phyloP scores from a whole-genome alignment of 768 basidiomycete genomes.

The Sporobolomyces roseus region DNA sequence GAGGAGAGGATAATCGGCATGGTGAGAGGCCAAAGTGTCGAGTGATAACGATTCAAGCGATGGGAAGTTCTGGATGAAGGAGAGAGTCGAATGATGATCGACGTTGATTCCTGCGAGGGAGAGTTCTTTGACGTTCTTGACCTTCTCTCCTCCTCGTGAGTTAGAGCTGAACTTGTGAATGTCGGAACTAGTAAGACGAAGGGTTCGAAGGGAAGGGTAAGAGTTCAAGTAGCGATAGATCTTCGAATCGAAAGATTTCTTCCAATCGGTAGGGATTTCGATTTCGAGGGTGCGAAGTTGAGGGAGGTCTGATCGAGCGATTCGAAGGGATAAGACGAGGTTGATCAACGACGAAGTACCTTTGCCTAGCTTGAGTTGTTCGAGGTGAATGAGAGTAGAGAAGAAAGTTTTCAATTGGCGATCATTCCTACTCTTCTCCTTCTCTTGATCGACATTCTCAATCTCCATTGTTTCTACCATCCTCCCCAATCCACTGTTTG shows the following conservation, averaged over 20 bases:
- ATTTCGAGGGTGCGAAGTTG: background rate
- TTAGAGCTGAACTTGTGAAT: no score
- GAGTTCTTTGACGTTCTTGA: background rate
- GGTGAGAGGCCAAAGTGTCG: background rate
- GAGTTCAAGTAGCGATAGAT: background rate
- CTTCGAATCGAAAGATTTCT: constrained; percentile 9
- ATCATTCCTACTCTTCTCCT: background rate
- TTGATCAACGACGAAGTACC: background rate
- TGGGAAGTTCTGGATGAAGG: background rate
- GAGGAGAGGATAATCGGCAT: background rate
- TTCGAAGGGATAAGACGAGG: background rate
- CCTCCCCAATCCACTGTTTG: background rate
- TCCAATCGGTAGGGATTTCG: background rate
- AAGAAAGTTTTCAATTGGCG: constrained; percentile 12
- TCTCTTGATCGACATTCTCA: background rate
- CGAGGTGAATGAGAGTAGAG: constrained; percentile 6
- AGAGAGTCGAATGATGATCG: background rate
- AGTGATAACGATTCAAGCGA: background rate
- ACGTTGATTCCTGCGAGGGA: background rate
- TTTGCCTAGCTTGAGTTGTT: background rate
- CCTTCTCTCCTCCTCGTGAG: background rate
- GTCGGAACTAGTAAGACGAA: no score
- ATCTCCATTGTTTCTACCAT: background rate
- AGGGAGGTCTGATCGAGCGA: background rate
- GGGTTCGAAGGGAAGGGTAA: constrained; percentile 6